Percentiles rank a stretch among this genome's conserved stretches.
phyloP scores from a whole-genome alignment of 73 alveolate genomes.

The Paramecium sexaurelia region DNA sequence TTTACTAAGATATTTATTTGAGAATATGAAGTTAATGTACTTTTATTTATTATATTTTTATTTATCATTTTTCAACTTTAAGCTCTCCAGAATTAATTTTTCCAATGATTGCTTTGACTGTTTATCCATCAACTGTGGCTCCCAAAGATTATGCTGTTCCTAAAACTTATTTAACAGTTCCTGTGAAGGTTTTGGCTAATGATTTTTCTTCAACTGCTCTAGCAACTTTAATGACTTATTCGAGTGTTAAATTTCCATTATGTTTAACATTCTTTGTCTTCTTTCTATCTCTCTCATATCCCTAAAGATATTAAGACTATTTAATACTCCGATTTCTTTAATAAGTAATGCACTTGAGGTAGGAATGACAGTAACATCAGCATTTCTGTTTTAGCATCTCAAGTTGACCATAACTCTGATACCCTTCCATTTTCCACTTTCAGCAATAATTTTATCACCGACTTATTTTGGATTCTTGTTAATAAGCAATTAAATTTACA shows the following conservation, averaged over 20 bases:
- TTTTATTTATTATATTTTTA: not conserved
- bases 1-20: too few species aligned
- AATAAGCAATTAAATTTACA: not conserved
- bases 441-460: constrained; percentile 75
- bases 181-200: constrained; percentile 70
- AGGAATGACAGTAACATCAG: constrained; percentile 72
- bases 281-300: constrained; percentile 79
- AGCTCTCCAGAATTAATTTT: constrained; percentile 66
- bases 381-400: constrained; percentile 71
- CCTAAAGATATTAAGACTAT: not conserved
- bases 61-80: constrained; percentile 44
- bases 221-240: constrained; percentile 74
- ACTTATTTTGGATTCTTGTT: constrained; percentile 71
- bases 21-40: not conserved
- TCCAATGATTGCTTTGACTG: constrained; percentile 68
- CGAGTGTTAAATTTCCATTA: constrained; percentile 75
- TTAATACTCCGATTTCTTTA: constrained; percentile 70
- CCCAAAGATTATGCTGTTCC: constrained; percentile 77
- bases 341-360: constrained; percentile 76
- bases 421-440: constrained; percentile 72
- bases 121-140: constrained; percentile 71
- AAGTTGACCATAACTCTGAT: constrained; percentile 75
- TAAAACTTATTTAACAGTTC: constrained; percentile 74
- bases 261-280: constrained; percentile 76
- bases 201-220: constrained; percentile 64